Percentiles rank a stretch among this genome's conserved stretches.
Conservation (phyloP, 257 asterid species). For the Salvia hispanica region DNA sequence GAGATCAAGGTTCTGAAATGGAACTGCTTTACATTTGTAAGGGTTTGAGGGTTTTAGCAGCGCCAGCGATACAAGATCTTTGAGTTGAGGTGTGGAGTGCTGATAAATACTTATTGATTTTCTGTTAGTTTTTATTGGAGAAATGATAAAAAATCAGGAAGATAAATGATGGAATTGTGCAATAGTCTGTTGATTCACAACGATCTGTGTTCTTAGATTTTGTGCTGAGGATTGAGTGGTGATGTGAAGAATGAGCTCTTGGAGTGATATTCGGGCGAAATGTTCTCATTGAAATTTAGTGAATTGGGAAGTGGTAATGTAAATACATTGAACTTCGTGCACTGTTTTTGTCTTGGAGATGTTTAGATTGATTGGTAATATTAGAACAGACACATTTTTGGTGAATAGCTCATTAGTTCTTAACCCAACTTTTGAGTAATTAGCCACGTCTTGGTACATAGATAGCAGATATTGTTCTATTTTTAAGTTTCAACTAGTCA, state of each 20-base stretch:
- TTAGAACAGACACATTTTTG: neutral
- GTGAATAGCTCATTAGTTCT: neutral
- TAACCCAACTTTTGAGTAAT: neutral
- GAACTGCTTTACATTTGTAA: neutral
- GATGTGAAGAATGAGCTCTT: slow-evolving; percentile 17
- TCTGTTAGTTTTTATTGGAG: neutral
- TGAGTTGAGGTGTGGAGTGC: slow-evolving; percentile 19
- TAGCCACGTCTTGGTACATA: neutral
- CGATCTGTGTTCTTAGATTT: slow-evolving; percentile 20
- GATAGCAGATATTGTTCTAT: neutral
- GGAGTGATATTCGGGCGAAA: neutral
- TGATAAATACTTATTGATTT: neutral
- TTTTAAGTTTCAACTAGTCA: slow-evolving; percentile 5
- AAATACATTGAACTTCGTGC: neutral
- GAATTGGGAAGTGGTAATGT: neutral
- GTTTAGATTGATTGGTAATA: slow-evolving; percentile 15
- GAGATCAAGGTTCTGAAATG: slow-evolving; percentile 32
- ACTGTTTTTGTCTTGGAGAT: neutral
- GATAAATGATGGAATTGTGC: slow-evolving; percentile 1
- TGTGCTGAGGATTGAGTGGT: slow-evolving; percentile 4
- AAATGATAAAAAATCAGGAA: neutral
- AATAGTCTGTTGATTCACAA: neutral
- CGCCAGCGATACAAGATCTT: slow-evolving; percentile 4
- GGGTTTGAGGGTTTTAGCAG: slow-evolving; percentile 20
- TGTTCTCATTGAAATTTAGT: slow-evolving; percentile 8